Conservation (phyloP, 176 grass and related monocot species). For the Phoenix roebelenii region DNA sequence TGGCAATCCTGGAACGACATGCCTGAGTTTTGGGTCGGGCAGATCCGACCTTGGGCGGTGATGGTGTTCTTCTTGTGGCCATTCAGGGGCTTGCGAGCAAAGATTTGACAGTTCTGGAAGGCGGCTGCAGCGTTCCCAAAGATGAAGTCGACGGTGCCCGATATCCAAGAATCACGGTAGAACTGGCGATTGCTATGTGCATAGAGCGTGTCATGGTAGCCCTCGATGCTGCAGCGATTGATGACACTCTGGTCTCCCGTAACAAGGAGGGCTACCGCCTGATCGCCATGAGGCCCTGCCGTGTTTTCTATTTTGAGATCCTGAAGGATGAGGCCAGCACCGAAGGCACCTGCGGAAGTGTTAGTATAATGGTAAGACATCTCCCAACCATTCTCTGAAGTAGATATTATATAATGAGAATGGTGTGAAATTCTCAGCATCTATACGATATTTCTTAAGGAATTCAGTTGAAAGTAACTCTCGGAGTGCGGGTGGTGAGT, state of each 20-base stretch:
- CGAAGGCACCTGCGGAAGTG: conserved; percentile 28
- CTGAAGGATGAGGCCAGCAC: conserved; percentile 39
- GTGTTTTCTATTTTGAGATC: conserved; percentile 44
- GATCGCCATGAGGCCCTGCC: conserved; percentile 31
- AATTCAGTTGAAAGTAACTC: too few relatives aligned
- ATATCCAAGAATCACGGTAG: too few relatives aligned
- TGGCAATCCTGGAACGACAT: conserved; percentile 39
- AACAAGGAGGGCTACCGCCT: conserved; percentile 11
- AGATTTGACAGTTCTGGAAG: conserved; percentile 42
- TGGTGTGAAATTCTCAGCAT: too few relatives aligned
- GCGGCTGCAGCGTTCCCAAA: conserved; percentile 45
- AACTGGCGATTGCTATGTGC: too few relatives aligned
- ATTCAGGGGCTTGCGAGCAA: conserved; percentile 24
- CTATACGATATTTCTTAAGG: too few relatives aligned
- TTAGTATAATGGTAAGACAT: too few relatives aligned
- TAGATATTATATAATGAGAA: too few relatives aligned
- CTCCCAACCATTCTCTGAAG: too few relatives aligned
- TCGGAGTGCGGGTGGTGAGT: too few relatives aligned
- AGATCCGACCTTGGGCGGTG: conserved; percentile 51
- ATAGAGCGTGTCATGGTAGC: too few relatives aligned
- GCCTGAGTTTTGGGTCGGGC: conserved; percentile 64
- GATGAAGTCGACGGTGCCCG: conserved; percentile 35
- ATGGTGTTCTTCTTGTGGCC: conserved; percentile 27
- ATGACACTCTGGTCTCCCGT: too few relatives aligned
- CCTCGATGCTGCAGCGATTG: too few relatives aligned